Evolutionary conservation across 2,329 filamentous ascomycete genomes (phyloP).

Genomic region (Dactylellina haptotyla): DNA sequence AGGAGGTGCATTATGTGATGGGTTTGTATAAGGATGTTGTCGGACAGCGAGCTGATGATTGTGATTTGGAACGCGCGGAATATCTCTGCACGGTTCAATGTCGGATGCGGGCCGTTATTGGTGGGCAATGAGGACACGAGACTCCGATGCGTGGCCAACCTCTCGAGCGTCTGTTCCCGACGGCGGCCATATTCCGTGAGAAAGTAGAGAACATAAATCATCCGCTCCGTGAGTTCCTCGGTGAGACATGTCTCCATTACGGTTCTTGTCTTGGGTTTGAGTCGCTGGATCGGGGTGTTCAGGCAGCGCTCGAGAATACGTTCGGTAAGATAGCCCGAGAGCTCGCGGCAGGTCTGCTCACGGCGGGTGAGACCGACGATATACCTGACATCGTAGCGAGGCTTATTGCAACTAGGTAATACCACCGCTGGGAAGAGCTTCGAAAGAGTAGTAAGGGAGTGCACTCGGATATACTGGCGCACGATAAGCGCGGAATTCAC

Average conservation of each 20-base stretch:
- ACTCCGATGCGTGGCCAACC: constrained; percentile 44
- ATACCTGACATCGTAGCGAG: constrained; percentile 55
- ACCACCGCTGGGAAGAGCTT: constrained; percentile 55
- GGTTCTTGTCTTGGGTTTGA: constrained; percentile 36
- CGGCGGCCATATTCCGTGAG: constrained; percentile 45
- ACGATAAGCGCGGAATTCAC: constrained; percentile 57
- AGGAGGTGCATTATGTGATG: constrained; percentile 58
- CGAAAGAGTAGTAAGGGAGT: constrained; percentile 55
- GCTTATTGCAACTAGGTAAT: constrained; percentile 38
- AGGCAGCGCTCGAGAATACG: constrained; percentile 53
- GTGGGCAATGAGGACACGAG: constrained; percentile 39
- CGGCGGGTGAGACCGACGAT: constrained; percentile 55
- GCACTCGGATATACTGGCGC: constrained; percentile 51
- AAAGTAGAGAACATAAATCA: constrained; percentile 53
- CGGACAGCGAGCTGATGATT: constrained; percentile 55
- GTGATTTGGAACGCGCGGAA: constrained; percentile 56
- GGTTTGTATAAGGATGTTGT: constrained; percentile 56
- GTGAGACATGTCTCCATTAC: constrained; percentile 49
- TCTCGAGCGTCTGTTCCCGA: constrained; percentile 43
- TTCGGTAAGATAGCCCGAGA: constrained; percentile 56
- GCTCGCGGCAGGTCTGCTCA: constrained; percentile 55
- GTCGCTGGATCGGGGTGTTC: constrained; percentile 45
- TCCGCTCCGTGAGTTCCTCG: constrained; percentile 41
- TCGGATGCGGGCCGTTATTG: constrained; percentile 54
- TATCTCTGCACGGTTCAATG: constrained; percentile 44